A percentile compares a stretch with the other conserved stretches of the same genome.
These are phyloP conservation scores for Macrophomina phaseolina DNA, from an alignment of 2,329 filamentous ascomycete species.

Conservation along the genomic window DNA sequence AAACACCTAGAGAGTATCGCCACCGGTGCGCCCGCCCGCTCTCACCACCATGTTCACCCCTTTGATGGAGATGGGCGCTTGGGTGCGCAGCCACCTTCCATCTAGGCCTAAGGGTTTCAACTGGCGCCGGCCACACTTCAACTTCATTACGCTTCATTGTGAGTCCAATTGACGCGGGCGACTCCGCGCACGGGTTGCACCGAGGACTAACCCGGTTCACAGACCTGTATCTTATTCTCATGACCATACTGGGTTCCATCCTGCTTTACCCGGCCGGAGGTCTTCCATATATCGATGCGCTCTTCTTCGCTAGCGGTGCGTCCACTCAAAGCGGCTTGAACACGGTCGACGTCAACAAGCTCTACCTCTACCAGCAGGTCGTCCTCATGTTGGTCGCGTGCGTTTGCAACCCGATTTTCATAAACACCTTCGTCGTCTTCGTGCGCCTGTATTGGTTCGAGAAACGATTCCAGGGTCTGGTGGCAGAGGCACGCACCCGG, in stretches of 20 bases:
- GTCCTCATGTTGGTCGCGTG: constrained; percentile 46
- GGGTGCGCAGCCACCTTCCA: constrained; percentile 38
- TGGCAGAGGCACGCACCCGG: constrained; percentile 73
- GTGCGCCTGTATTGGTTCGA: constrained; percentile 98
- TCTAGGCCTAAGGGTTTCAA: constrained; percentile 34
- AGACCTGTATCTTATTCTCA: constrained; percentile 82
- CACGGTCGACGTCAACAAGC: constrained; percentile 63
- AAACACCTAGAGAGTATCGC: not conserved
- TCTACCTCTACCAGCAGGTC: constrained; percentile 59
- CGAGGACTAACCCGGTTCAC: not conserved
- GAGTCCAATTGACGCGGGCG: constrained; percentile 35
- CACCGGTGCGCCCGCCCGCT: not conserved
- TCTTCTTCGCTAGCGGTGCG: constrained; percentile 85
- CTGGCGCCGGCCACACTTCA: constrained; percentile 66
- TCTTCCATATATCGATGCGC: constrained; percentile 80
- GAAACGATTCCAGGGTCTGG: constrained; percentile 88
- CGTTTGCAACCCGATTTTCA: constrained; percentile 50
- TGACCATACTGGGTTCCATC: constrained; percentile 75
- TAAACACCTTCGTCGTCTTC: constrained; percentile 77
- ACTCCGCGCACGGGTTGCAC: constrained; percentile 6
- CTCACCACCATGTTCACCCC: constrained; percentile 38
- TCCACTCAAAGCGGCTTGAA: constrained; percentile 95
- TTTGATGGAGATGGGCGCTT: constrained; percentile 38
- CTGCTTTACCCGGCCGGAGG: constrained; percentile 71
- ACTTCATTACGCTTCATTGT: constrained; percentile 85